Base-by-base conservation (phyloP, 148 eudicot species). In the Rheum nobile region DNA sequence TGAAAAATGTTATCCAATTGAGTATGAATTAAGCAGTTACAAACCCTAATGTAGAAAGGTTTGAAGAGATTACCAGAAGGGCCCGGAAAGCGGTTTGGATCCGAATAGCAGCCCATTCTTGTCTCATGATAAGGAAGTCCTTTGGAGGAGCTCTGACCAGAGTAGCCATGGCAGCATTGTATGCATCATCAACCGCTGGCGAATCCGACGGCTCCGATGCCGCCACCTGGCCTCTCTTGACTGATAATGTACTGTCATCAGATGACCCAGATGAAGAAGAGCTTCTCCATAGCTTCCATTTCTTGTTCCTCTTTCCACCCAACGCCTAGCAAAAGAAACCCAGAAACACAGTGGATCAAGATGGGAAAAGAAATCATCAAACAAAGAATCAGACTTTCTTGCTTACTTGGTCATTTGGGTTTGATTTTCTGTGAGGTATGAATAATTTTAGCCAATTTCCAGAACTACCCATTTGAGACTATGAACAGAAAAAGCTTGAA, bases 91-190 rank as follows among this genome's bases (percentile, higher is more conserved):
- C 85, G 12, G 98, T 83, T 83, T 94, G 97, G 61, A 94, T 91
- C 4, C 97, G 88, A 63, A 87, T 82, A 0, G 96, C 88, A 59
- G 97, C 98, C 98, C 98, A 94, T 79, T 91, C 97, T 70, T 85
- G 84, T 31, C 87, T 86, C 19, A 91, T 84, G 16, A 83, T 72
- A 84, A 81, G 75, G 82, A 94, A 89, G 75, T 94, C 85, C 73
- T 86, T 95, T 0, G 87, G 82, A 0, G 89, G 89, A 71, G 91
- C 98, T 42, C 93, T 87, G 50, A 88, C 76, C 71, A 91, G 86
- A 14, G 90, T 82, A 71, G 97, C 93, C 85, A 91, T 83, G 32
- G 96, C 98, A 35, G 93, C 98, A 79, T 75, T 84, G 21, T 90
- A 81, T 22, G 79, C 83, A 38, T 74, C 81, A 38, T 78, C 85